Evolutionary conservation across 2,329 filamentous ascomycete genomes (phyloP), one percentile per base, ranked within the genome.

Genomic region (Phaeosphaeriaceae sp.): DNA sequence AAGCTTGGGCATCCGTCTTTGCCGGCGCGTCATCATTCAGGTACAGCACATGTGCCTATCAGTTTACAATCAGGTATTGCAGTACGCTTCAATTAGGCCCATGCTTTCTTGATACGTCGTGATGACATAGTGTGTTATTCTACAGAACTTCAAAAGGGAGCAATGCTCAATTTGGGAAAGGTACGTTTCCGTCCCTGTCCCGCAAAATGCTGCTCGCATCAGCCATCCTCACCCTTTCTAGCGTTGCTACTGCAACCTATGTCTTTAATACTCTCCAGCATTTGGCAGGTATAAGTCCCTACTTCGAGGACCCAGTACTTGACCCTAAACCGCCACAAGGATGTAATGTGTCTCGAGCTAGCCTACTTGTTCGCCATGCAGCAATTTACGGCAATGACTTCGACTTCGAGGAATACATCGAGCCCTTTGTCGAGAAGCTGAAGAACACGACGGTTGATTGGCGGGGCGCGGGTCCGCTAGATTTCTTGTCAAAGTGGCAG

Each of bases 361-460:
- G 23, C 9, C 36, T 48, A 30, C 74, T 81, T 6, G 71, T 80
- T 16, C 74, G 79, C 9, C 79, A 81, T 62, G 77, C 78, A 1
- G 78, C 79, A 29, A 81, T 81, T 52, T 79, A 78, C 51, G 77
- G 77, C 30, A 81, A 81, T 49, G 77, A 80, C 48, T 81, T 80
- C 59, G 79, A 81, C 53, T 81, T 77, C 55, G 79, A 81, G 58
- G 66, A 71, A 28, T 81, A 79, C 61, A 77, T 81, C 21, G 75
- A 79, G 57, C 78, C 79, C 0, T 81, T 81, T 57, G 73, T 76
- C 4, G 61, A 77, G 51, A 88, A 88, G 71, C 71, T 87, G 35
- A 71, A 77, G 48, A 87, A 87, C 62, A 80, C 79, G 33, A 82
- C 79, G 1, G 78, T 81, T 35, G 77, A 86, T 54, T 87, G 84